Percentiles rank a stretch among this genome's conserved stretches.
Conservation (phyloP, 2,329 filamentous ascomycete genomes). For the Cryphonectria nitschkei region DNA sequence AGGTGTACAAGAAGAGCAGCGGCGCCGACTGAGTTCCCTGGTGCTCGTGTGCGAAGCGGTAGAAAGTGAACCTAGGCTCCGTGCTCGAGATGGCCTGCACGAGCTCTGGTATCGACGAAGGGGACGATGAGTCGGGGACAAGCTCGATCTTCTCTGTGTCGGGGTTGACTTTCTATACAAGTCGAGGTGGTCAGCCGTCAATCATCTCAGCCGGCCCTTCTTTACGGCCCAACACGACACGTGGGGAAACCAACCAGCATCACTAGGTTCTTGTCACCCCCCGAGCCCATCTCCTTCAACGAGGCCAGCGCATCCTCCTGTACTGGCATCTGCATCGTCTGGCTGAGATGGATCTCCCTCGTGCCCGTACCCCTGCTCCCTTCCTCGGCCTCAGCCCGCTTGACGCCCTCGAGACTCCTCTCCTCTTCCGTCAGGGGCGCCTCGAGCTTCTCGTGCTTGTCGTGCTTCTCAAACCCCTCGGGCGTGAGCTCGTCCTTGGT, state of each 20-base stretch:
- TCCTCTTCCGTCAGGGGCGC: constrained; percentile 83
- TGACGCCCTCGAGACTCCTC: constrained; percentile 94
- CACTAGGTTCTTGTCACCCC: constrained; percentile 56
- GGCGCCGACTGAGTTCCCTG: constrained; percentile 57
- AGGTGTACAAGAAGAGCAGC: constrained; percentile 82
- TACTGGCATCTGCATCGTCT: constrained; percentile 61
- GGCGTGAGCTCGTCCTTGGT: constrained; percentile 69
- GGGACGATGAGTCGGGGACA: constrained; percentile 54
- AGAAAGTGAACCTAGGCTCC: constrained; percentile 80
- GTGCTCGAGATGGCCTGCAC: constrained; percentile 62
- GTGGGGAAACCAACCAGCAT: constrained; percentile 61
- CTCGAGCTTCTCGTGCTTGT: constrained; percentile 64
- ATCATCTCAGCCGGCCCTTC: background rate
- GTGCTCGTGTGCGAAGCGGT: constrained; percentile 65
- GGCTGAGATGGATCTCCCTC: constrained; percentile 62
- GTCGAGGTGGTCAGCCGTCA: constrained; percentile 24
- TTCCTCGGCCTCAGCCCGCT: constrained; percentile 91
- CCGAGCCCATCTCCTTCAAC: constrained; percentile 60
- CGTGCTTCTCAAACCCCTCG: constrained; percentile 72
- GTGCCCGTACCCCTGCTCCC: constrained; percentile 64
- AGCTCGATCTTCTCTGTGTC: constrained; percentile 71
- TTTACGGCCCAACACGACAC: background rate
- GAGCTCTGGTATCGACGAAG: constrained; percentile 62
- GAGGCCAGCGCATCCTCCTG: constrained; percentile 67
- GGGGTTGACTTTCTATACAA: constrained; percentile 70